phyloP scores from a whole-genome alignment of 108 stramenopile species.

The Fragilariopsis cylindrus region DNA sequence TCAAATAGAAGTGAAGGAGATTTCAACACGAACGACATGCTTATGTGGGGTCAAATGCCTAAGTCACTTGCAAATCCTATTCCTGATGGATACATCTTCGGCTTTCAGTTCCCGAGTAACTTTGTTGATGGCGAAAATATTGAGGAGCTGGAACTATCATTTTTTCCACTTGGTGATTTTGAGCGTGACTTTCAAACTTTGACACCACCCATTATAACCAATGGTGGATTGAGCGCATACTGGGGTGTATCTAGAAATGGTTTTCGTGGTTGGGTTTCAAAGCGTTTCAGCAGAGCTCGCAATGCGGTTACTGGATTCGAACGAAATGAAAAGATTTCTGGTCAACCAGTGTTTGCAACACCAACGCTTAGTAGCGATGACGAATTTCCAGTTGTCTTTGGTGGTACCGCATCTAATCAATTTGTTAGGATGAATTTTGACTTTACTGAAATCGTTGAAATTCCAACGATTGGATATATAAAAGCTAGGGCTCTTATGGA shows the following conservation, averaged over 20 bases:
- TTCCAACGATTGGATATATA: slow-evolving; percentile 7
- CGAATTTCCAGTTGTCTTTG: slow-evolving; percentile 17
- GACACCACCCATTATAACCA: slow-evolving; percentile 39
- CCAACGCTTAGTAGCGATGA: slow-evolving; percentile 18
- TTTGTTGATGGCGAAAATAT: slow-evolving; percentile 10
- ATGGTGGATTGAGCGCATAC: slow-evolving; percentile 28
- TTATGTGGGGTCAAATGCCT: slow-evolving; percentile 35
- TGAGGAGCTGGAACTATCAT: neutral
- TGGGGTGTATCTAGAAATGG: slow-evolving; percentile 35
- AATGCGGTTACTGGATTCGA: slow-evolving; percentile 11
- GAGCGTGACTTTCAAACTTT: slow-evolving; percentile 30
- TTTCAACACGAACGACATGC: slow-evolving; percentile 42
- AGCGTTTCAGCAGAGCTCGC: slow-evolving; percentile 35
- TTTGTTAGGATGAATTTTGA: slow-evolving; percentile 24
- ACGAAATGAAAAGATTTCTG: slow-evolving; percentile 15
- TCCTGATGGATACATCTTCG: slow-evolving; percentile 27
- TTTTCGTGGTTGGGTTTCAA: slow-evolving; percentile 32
- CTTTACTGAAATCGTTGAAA: slow-evolving; percentile 1
- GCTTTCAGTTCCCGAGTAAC: slow-evolving; percentile 37
- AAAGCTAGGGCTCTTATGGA: slow-evolving; percentile 24
- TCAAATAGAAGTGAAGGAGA: slow-evolving; percentile 16
- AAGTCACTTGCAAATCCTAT: slow-evolving; percentile 9
- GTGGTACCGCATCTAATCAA: slow-evolving; percentile 29
- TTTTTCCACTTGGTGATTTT: slow-evolving; percentile 14
- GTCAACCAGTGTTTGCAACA: slow-evolving; percentile 22